Percentiles rank a stretch among this genome's conserved stretches.
Evolutionary conservation across 352 stramenopile genomes (phyloP).

Genomic region (Phytophthora sp.): DNA sequence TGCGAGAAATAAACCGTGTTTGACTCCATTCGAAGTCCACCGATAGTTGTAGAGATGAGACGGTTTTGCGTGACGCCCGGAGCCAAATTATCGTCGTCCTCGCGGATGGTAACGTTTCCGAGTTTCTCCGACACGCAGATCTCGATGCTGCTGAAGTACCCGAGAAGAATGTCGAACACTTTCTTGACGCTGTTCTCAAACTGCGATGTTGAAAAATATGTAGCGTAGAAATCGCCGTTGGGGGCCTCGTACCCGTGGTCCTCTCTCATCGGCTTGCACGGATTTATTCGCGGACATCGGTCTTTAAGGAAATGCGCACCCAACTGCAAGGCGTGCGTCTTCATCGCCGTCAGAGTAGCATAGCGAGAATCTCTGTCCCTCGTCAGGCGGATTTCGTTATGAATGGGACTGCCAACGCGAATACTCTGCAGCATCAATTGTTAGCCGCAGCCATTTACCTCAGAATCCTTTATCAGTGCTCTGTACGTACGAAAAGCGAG

Average conservation of each 20-base stretch:
- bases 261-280: constrained; percentile 32
- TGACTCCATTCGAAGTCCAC: constrained; percentile 41
- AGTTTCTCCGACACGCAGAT: constrained; percentile 54
- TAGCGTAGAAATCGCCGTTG: constrained; percentile 34
- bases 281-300: constrained; percentile 22
- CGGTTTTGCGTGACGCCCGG: constrained; percentile 41
- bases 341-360: constrained; percentile 13
- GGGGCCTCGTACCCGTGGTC: constrained; percentile 30
- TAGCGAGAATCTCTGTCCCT: constrained; percentile 3
- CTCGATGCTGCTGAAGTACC: constrained; percentile 46
- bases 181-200: constrained; percentile 40
- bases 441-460: no score
- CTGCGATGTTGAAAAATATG: constrained; percentile 26
- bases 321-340: constrained; percentile 16
- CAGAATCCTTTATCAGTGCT: no score
- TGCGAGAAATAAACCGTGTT: constrained; percentile 43
- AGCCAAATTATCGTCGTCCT: constrained; percentile 42
- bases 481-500: constrained; percentile 25
- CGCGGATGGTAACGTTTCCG: constrained; percentile 50
- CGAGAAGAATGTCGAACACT: constrained; percentile 50
- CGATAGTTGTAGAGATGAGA: constrained; percentile 31
- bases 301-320: constrained; percentile 32
- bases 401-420: constrained; percentile 33
- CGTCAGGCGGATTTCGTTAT: constrained; percentile 25
- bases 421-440: constrained; percentile 30